A percentile compares a stretch with the other conserved stretches of the same genome.
These are phyloP conservation scores for Quercus robur DNA, from an alignment of 306 rosid genomes.

Conservation along the genomic window DNA sequence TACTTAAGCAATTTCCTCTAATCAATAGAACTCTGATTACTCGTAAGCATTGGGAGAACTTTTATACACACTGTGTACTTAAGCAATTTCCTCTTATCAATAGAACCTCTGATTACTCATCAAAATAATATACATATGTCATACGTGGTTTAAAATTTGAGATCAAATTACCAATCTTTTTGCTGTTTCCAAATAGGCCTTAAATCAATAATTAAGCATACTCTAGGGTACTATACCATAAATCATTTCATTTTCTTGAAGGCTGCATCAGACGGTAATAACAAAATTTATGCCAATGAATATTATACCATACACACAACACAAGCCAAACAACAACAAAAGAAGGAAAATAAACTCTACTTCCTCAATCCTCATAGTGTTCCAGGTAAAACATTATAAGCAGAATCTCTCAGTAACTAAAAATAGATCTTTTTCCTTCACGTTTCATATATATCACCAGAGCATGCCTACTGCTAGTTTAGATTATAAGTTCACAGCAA, in stretches of 20 bases:
- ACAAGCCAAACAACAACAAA: neutral
- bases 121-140: neutral
- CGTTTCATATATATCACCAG: neutral
- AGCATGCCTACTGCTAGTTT: neutral
- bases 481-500: neutral
- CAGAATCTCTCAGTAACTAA: neutral
- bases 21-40: no score
- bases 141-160: neutral
- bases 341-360: neutral
- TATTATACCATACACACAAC: neutral
- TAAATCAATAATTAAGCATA: neutral
- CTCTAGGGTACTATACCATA: neutral
- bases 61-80: no score
- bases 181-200: neutral
- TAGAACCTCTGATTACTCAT: neutral
- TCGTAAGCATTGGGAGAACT: no score
- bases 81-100: no score
- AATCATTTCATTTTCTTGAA: neutral
- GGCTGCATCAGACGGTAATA: neutral
- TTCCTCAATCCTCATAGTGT: neutral
- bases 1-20: no score
- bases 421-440: neutral
- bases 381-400: neutral
- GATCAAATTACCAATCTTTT: neutral
- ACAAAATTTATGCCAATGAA: neutral